phyloP scores from a whole-genome alignment of 23 red algal species.

The Gracilariopsis chorda region DNA sequence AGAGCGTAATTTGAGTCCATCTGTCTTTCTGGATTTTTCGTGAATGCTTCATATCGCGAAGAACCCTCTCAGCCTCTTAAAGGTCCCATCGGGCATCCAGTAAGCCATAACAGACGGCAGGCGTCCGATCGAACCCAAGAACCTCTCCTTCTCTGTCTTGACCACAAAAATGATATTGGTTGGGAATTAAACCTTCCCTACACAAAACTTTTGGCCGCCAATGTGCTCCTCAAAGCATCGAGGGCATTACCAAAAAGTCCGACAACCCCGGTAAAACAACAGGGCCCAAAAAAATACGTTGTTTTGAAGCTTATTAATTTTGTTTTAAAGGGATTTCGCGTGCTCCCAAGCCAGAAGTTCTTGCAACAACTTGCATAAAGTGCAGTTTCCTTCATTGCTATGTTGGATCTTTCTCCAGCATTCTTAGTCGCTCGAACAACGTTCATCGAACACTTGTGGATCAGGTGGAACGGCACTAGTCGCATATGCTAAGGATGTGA shows the following conservation, averaged over 20 bases:
- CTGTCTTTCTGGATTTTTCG: not conserved
- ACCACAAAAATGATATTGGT: conserved; percentile 20
- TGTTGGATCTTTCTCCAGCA: not conserved
- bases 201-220: not conserved
- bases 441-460: not conserved
- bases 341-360: conserved; percentile 1
- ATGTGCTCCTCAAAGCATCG: not conserved
- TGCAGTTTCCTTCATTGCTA: not conserved
- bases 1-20: not conserved
- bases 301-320: conserved; percentile 28
- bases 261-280: not conserved
- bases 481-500: conserved; percentile 24
- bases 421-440: conserved; percentile 18
- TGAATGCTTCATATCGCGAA: not conserved
- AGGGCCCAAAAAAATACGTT: not conserved
- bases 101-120: not conserved
- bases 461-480: not conserved
- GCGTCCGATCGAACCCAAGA: not conserved
- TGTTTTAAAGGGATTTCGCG: not conserved
- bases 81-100: conserved; percentile 25
- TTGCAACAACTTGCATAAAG: conserved; percentile 1
- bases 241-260: not conserved
- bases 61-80: not conserved
- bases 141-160: conserved; percentile 12
- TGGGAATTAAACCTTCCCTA: not conserved